phyloP scores from a whole-genome alignment of 2,329 filamentous ascomycete genomes.

The Cercospora citrullina region DNA sequence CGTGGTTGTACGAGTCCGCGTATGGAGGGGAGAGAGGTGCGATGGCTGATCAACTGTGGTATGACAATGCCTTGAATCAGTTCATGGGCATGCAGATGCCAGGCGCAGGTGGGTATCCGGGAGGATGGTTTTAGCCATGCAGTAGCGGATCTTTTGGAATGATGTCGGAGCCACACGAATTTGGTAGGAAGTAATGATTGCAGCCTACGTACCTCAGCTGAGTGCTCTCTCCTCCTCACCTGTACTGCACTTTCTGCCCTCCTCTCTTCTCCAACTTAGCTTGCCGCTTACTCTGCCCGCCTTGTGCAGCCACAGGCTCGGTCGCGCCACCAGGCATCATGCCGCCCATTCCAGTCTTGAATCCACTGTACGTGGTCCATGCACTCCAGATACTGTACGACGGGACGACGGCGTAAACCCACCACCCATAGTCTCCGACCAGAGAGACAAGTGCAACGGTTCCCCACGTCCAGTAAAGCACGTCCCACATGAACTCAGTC shows the following conservation, averaged over 20 bases:
- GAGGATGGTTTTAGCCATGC: neutral
- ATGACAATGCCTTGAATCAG: neutral
- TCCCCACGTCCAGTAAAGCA: constrained; percentile 91
- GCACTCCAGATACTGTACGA: constrained; percentile 49
- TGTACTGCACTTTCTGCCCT: constrained; percentile 51
- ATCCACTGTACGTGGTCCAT: constrained; percentile 49
- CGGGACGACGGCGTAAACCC: constrained; percentile 56
- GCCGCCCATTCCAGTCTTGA: constrained; percentile 45
- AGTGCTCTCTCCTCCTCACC: constrained; percentile 33
- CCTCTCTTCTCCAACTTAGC: constrained; percentile 55
- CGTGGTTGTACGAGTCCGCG: neutral
- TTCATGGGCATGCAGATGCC: constrained; percentile 14
- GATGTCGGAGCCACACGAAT: neutral
- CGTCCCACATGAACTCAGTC: constrained; percentile 98
- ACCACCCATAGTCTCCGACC: constrained; percentile 79
- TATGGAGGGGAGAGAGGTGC: neutral
- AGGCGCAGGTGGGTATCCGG: constrained; percentile 1
- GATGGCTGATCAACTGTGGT: neutral
- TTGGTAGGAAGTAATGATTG: neutral
- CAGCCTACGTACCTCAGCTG: neutral
- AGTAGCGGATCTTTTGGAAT: neutral
- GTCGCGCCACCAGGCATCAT: constrained; percentile 43
- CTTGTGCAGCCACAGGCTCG: constrained; percentile 26
- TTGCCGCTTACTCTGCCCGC: constrained; percentile 50
- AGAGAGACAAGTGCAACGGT: constrained; percentile 70